phyloP scores from a whole-genome alignment of 495 filamentous ascomycete genomes.

The Hyaloscypha finlandica region DNA sequence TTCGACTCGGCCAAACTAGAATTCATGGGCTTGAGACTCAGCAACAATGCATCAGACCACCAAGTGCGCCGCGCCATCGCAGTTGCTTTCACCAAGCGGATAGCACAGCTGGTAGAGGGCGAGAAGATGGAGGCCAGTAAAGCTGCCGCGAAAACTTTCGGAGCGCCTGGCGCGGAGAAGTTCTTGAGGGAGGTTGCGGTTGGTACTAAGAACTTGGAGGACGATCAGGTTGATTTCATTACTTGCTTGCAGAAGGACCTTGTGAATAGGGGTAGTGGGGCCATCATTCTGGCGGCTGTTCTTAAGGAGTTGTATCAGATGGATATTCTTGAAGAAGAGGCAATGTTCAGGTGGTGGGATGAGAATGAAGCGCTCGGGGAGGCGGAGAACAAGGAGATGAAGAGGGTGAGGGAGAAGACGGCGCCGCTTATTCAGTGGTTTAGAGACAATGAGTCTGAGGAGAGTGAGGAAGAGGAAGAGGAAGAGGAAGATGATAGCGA shows the following conservation, averaged over 20 bases:
- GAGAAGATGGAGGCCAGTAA: conserved; percentile 60
- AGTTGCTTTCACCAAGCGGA: conserved; percentile 79
- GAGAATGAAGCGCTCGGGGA: conserved; percentile 49
- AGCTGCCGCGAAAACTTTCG: conserved; percentile 63
- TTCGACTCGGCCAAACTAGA: conserved; percentile 89
- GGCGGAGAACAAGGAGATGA: conserved; percentile 59
- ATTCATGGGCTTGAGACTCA: conserved; percentile 85
- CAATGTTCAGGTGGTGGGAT: conserved; percentile 85
- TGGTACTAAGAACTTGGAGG: conserved; percentile 54
- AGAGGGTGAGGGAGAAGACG: conserved; percentile 68
- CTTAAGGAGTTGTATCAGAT: conserved; percentile 79
- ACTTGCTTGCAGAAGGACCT: conserved; percentile 80
- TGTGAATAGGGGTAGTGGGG: conserved; percentile 54
- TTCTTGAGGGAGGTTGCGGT: conserved; percentile 56
- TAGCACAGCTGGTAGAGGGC: conserved; percentile 67
- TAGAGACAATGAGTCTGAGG: conserved; percentile 78
- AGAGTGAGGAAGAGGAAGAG: conserved; percentile 62
- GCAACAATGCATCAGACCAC: conserved; percentile 82
- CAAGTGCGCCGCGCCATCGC: conserved; percentile 86
- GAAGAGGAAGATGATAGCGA: conserved; percentile 60
- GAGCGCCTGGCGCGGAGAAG: conserved; percentile 45
- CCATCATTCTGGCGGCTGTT: conserved; percentile 67
- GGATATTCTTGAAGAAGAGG: conserved; percentile 89
- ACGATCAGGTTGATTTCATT: conserved; percentile 83
- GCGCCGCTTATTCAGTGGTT: conserved; percentile 84